Base-by-base conservation (phyloP, 2,329 filamentous ascomycete genomes). In the Fusarium buxicola region DNA sequence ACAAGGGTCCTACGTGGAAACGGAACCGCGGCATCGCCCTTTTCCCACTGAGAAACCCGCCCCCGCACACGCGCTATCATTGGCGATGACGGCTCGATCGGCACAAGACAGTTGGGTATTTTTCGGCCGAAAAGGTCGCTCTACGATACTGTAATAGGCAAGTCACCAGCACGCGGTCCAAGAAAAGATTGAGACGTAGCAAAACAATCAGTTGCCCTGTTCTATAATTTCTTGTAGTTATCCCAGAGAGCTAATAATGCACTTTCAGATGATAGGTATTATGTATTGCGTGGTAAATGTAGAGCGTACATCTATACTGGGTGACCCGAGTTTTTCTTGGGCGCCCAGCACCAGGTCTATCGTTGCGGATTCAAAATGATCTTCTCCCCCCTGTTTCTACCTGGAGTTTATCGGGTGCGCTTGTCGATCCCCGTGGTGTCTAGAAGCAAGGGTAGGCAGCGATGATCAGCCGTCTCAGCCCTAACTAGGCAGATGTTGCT, bases 401-500 rank as follows among this genome's bases (percentile, higher is more conserved):
- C 34, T 15, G 34, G 18, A 21, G 15, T 35, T 15, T 16, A 11
- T 46, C 31, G 44, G 31, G 13, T 10, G 15, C n/a, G 31, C 44
- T 35, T 47, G 44, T 36, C 32, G 44, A 47, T 47, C 44, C 21
- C 31, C 41, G 18, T 15, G 15, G 16, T 12, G 41, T 35, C 9
- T 12, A 25, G 34, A 28, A 38, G n/a, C n/a, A 15, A 30, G 25
- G 21, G 34, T 21, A 61, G 57, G 51, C 51, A 57, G 31, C 53
- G 25, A 25, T 53, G 12, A 16, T 34, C 30, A 45, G 25, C 41
- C 13, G 18, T 31, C 31, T 49, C 58, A 58, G 47, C 43, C 47
- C 27, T 39, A 13, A 32, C 13, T 51, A 58, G 54, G 60, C 54
- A 63, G 32, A 28, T 34, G 12, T 13, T 24, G 21, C 28, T 32